Base-by-base conservation (phyloP, 1,139 yeast genomes). In the Taphrina pruni region DNA sequence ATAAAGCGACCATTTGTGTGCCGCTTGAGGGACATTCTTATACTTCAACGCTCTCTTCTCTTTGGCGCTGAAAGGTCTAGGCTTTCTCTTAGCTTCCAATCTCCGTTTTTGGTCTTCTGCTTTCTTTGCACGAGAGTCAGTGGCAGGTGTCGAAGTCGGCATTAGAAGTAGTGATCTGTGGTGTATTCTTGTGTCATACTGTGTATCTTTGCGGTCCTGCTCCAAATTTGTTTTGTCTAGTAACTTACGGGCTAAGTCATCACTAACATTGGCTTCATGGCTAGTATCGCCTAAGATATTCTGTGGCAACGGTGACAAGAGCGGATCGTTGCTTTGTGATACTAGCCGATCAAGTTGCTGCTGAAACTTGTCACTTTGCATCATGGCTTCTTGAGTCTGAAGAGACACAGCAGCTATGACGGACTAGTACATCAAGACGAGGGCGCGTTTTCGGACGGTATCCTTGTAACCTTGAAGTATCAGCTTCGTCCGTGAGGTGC, bases 1-100 rank as follows among this genome's bases (percentile, higher is more conserved):
- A 72, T 86, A 90, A 50, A 85, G 85, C 62, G 84, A 85, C 74
- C 82, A 87, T 50, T 78, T 77, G 8, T 89, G 85, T 11, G 88
- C 79, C 0, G 79, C 74, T 62, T 79, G 78, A 39, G 69, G 61
- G n/a, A 69, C 51, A 9, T 32, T 45, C n/a, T 65, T 45, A n/a
- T 48, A 39, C 11, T 60, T 60, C 11, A 26, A n/a, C 21, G 48
- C 41, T 36, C 39, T 52, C 39, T 57, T 57, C 46, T 69, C 70
- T 11, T 43, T 50, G 20, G 70, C 60, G 17, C 56, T 58, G 11
- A 69, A 56, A 2, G 70, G 61, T 57, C 54, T 52, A 14, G 70
- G 70, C 35, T 57, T 56, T 20, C 51, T 46, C 45, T 69, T 69
- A 14, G 50, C 38, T 36, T 52, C 65, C 20, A 45, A 39, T 39